Conservation (phyloP, 148 eudicot species). For the Camellia granthamiana region DNA sequence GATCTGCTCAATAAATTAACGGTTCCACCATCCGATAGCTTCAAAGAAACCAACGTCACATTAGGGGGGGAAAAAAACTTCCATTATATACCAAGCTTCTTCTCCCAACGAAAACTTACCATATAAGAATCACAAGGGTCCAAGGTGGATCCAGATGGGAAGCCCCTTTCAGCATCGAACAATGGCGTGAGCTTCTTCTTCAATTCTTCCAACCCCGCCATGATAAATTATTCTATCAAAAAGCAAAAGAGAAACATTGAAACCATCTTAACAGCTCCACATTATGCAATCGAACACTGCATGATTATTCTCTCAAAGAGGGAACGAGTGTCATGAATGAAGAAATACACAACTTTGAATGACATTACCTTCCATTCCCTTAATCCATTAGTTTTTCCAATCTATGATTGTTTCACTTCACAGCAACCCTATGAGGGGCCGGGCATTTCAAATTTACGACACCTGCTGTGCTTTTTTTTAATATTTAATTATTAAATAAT, state of each 20-base stretch:
- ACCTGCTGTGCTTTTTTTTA: background rate
- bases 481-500: no score
- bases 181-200: constrained; percentile 89
- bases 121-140: constrained; percentile 66
- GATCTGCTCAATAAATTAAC: constrained; percentile 89
- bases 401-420: background rate
- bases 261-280: background rate
- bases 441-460: background rate
- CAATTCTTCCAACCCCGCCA: constrained; percentile 89
- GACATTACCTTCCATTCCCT: background rate
- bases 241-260: background rate
- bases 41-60: constrained; percentile 9
- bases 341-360: background rate
- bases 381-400: background rate
- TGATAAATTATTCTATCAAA: constrained; percentile 20
- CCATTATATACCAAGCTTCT: background rate
- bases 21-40: constrained; percentile 71
- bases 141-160: constrained; percentile 50
- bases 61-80: constrained; percentile 5
- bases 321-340: background rate
- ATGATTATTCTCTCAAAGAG: background rate
- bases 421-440: background rate
- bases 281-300: background rate
- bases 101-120: constrained; percentile 34
- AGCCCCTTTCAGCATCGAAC: constrained; percentile 91